Evolutionary conservation across 345 rosid species (phyloP).

Genomic region (Noccaea caerulescens): DNA sequence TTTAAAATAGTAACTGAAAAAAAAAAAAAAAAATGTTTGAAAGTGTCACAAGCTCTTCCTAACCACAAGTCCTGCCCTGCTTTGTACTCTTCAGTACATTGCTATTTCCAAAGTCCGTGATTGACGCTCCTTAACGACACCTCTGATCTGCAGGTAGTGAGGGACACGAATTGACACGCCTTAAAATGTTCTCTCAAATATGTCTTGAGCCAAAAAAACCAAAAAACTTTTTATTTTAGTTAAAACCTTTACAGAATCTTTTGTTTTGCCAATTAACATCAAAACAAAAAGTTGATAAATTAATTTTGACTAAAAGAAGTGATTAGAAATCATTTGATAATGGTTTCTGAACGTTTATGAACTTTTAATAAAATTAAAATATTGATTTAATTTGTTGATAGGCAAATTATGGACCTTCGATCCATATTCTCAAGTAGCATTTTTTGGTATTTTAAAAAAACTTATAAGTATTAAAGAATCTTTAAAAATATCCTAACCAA

Average conservation of each 20-base stretch:
- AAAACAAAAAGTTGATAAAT: too few relatives aligned
- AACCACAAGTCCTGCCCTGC: constrained; percentile 25
- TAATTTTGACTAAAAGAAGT: too few relatives aligned
- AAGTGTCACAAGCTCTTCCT: constrained; percentile 32
- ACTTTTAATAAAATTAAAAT: too few relatives aligned
- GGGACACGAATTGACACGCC: constrained; percentile 25
- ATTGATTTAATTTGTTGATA: too few relatives aligned
- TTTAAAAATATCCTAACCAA: too few relatives aligned
- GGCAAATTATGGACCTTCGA: too few relatives aligned
- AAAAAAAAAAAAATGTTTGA: constrained; percentile 5
- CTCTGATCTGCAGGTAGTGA: constrained; percentile 29
- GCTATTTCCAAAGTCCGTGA: constrained; percentile 38
- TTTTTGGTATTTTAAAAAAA: too few relatives aligned
- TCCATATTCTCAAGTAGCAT: too few relatives aligned
- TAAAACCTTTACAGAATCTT: too few relatives aligned
- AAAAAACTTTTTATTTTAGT: too few relatives aligned
- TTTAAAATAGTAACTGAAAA: constrained; percentile 11
- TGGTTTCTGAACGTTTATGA: background rate
- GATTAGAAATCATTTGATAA: too few relatives aligned
- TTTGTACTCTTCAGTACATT: constrained; percentile 41
- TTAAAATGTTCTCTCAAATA: constrained; percentile 26
- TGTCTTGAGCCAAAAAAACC: background rate
- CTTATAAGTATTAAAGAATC: too few relatives aligned
- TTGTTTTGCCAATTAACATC: background rate
- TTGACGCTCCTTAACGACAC: constrained; percentile 30